These are phyloP conservation scores for Dactylellina cionopaga DNA, from an alignment of 2,329 filamentous ascomycete genomes.

Conservation along the genomic window DNA sequence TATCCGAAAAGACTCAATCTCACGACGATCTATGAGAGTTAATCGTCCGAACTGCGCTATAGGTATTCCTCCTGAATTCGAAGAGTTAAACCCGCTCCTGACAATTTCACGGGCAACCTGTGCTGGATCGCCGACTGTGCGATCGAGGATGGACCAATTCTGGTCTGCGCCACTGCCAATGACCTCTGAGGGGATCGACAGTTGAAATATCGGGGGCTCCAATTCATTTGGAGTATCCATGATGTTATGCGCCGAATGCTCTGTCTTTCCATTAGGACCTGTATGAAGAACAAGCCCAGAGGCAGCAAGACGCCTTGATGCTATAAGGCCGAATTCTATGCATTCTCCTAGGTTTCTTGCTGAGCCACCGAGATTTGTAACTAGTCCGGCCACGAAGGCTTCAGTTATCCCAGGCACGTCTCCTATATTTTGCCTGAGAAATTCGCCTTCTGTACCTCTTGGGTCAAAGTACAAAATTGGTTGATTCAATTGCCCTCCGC, in stretches of 20 bases:
- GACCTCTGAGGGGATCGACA: conserved; percentile 25
- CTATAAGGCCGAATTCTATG: conserved; percentile 22
- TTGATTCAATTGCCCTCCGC: conserved; percentile 20
- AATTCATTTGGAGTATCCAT: neutral
- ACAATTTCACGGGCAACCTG: conserved; percentile 30
- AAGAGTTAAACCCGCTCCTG: conserved; percentile 12
- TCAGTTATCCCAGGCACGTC: conserved; percentile 29
- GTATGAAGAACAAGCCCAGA: conserved; percentile 7
- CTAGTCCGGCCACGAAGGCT: conserved; percentile 32
- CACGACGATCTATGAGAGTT: conserved; percentile 31
- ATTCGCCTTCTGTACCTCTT: conserved; percentile 26
- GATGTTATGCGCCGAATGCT: neutral
- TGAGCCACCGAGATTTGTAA: conserved; percentile 7
- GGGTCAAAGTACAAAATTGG: conserved; percentile 38
- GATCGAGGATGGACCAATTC: conserved; percentile 39
- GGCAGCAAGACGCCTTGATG: conserved; percentile 14
- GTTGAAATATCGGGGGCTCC: conserved; percentile 19
- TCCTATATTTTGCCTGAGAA: conserved; percentile 30
- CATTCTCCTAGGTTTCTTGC: conserved; percentile 21
- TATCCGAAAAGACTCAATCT: conserved; percentile 42
- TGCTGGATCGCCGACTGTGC: conserved; percentile 30
- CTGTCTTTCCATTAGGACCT: neutral
- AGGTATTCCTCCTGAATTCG: conserved; percentile 22
- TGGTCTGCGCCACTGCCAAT: conserved; percentile 41
- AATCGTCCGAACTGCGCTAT: conserved; percentile 29